These are phyloP conservation scores for Aspergillus taichungensis DNA, from an alignment of 495 filamentous ascomycete species.

Conservation along the genomic window DNA sequence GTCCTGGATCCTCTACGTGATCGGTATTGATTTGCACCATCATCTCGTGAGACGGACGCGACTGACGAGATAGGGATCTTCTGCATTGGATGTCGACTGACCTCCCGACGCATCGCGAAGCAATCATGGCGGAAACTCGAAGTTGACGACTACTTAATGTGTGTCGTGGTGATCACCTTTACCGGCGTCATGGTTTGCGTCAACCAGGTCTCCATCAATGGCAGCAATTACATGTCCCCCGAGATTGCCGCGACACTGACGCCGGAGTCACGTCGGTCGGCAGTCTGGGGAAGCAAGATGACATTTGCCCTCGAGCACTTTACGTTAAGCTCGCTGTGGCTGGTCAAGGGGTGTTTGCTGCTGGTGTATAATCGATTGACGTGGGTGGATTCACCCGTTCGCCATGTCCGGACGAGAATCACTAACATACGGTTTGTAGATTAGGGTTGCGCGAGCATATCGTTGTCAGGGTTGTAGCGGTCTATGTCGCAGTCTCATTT, in stretches of 20 bases:
- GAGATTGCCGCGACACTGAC: neutral
- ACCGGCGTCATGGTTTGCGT: neutral
- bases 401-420: too few species aligned
- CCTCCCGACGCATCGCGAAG: neutral
- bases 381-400: neutral
- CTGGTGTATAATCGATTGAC: slow-evolving; percentile 1
- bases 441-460: slow-evolving; percentile 34
- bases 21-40: neutral
- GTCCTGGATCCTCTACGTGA: neutral
- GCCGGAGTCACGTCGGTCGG: neutral
- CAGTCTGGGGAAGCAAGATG: slow-evolving; percentile 1
- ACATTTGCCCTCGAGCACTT: neutral
- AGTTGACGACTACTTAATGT: neutral
- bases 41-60: neutral
- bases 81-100: neutral
- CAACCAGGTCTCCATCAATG: neutral
- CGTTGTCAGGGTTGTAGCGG: slow-evolving; percentile 36
- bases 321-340: neutral
- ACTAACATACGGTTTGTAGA: slow-evolving; percentile 3
- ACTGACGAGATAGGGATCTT: neutral
- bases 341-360: neutral
- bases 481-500: slow-evolving; percentile 37
- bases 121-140: neutral
- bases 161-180: neutral
- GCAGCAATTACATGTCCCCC: neutral